Evolutionary conservation across 179 eudicot species (phyloP).

Genomic region (Sideroxylon spinosum): DNA sequence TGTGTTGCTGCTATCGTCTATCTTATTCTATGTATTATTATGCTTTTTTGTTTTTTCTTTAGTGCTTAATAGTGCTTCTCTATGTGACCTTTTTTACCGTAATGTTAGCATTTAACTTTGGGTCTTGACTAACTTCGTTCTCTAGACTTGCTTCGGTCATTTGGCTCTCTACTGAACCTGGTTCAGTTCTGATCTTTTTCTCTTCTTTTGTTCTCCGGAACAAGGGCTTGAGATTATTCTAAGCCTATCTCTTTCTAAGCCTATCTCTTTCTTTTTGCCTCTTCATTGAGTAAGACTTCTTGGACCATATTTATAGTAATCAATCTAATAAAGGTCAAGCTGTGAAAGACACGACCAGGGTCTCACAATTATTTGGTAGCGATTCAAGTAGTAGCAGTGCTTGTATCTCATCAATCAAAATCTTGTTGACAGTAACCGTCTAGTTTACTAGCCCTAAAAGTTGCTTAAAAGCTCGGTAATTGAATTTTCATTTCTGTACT

Average conservation of each 20-base stretch:
- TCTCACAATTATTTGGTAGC: too few relatives aligned
- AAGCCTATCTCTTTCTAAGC: background rate
- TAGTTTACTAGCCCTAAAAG: too few relatives aligned
- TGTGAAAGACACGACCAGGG: too few relatives aligned
- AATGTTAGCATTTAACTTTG: background rate
- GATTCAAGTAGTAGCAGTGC: too few relatives aligned
- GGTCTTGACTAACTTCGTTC: background rate
- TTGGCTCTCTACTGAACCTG: background rate
- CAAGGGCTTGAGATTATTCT: background rate
- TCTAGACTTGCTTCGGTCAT: background rate
- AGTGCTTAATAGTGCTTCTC: too few relatives aligned
- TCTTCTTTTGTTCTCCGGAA: background rate
- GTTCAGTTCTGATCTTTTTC: background rate
- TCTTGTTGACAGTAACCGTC: too few relatives aligned
- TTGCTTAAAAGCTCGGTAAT: too few relatives aligned
- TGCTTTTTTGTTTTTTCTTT: background rate
- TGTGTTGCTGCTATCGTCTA: background rate
- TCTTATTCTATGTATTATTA: background rate
- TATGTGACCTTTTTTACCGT: background rate
- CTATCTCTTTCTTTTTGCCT: background rate
- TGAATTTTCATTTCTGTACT: too few relatives aligned
- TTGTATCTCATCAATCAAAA: too few relatives aligned
- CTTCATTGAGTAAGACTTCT: background rate
- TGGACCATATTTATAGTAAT: too few relatives aligned
- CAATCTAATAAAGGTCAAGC: too few relatives aligned